These are phyloP conservation scores for Parachaetomium inaequale DNA, from an alignment of 495 filamentous ascomycete species.

Conservation along the genomic window DNA sequence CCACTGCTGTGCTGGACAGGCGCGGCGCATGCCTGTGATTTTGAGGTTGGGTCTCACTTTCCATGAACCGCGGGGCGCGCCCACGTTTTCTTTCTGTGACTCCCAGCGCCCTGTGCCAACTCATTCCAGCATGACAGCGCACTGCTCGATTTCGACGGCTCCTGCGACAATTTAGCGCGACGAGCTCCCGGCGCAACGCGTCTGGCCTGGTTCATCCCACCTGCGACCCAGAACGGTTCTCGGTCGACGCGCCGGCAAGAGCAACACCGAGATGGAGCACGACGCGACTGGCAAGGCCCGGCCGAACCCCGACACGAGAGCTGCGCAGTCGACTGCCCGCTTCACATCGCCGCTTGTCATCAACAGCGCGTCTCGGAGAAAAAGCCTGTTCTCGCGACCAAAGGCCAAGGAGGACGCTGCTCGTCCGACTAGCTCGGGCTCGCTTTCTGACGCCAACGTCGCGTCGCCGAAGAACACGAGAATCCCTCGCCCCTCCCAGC, in stretches of 20 bases:
- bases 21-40: background rate
- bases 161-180: slow-evolving; percentile 3
- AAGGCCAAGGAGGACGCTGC: slow-evolving; percentile 18
- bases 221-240: background rate
- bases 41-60: background rate
- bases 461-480: slow-evolving; percentile 36
- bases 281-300: slow-evolving; percentile 12
- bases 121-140: slow-evolving; percentile 9
- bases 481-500: slow-evolving; percentile 38
- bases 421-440: slow-evolving; percentile 14
- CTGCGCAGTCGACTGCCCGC: slow-evolving; percentile 19
- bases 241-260: background rate
- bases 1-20: slow-evolving; percentile 1
- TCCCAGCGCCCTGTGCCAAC: background rate
- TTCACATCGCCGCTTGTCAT: slow-evolving; percentile 25
- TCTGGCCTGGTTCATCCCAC: background rate
- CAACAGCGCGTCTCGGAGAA: slow-evolving; percentile 27
- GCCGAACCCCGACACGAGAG: slow-evolving; percentile 1
- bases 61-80: background rate
- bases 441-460: slow-evolving; percentile 19
- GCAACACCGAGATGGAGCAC: slow-evolving; percentile 28
- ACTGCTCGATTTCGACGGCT: background rate
- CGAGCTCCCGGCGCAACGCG: background rate
- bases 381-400: slow-evolving; percentile 26
- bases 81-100: background rate